A percentile compares a stretch with the other conserved stretches of the same genome.
Evolutionary conservation across 2,329 filamentous ascomycete species (phyloP).

Genomic region (Pezicula carpinea): DNA sequence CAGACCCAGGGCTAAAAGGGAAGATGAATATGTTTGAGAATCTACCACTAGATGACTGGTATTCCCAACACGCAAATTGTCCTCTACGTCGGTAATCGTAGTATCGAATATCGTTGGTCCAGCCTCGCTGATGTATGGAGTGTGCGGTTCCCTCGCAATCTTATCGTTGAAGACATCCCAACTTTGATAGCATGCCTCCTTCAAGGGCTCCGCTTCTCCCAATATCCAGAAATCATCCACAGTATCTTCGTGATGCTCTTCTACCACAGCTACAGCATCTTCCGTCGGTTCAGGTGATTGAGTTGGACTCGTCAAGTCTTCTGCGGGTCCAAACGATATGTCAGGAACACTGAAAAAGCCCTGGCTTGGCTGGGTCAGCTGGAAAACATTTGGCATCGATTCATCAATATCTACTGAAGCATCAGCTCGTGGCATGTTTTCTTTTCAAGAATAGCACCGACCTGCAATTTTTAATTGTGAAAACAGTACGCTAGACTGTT

Average conservation of each 20-base stretch:
- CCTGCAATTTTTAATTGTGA: constrained; percentile 26
- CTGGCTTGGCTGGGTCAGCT: constrained; percentile 13
- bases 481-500: constrained; percentile 27
- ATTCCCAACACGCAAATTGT: constrained; percentile 35
- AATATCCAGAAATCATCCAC: constrained; percentile 43
- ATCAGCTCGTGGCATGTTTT: constrained; percentile 6
- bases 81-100: constrained; percentile 40
- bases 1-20: constrained; percentile 61
- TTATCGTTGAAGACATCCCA: constrained; percentile 63
- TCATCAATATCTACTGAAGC: constrained; percentile 22
- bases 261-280: constrained; percentile 9
- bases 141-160: constrained; percentile 33
- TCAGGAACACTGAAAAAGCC: constrained; percentile 26
- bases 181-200: constrained; percentile 45
- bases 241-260: constrained; percentile 21
- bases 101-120: constrained; percentile 64
- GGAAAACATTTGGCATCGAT: constrained; percentile 17
- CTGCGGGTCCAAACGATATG: constrained; percentile 14
- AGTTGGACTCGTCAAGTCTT: constrained; percentile 9
- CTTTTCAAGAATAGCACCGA: constrained; percentile 8
- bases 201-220: constrained; percentile 28
- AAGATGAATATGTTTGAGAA: constrained; percentile 44
- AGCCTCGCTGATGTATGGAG: constrained; percentile 63
- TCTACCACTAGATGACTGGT: constrained; percentile 40
- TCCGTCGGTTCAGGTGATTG: constrained; percentile 3